These are phyloP conservation scores for Metschnikowia noctiluminum DNA, from an alignment of 805 yeast genomes.

Conservation along the genomic window DNA sequence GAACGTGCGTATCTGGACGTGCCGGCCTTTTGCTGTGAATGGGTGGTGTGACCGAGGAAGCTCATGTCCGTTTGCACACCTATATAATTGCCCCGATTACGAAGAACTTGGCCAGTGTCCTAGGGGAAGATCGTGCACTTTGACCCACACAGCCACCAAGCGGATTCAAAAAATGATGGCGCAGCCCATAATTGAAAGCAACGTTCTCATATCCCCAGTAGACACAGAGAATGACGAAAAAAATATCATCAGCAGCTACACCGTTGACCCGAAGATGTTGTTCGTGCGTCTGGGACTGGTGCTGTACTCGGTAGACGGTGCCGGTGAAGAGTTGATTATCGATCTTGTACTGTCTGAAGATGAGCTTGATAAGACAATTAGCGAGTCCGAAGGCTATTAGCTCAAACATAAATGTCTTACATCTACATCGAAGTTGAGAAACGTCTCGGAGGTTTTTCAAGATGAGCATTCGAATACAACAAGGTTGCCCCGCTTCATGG, in stretches of 20 bases:
- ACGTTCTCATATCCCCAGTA: slow-evolving; percentile 20
- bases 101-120: slow-evolving; percentile 60
- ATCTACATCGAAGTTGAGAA: too few relatives aligned
- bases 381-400: too few relatives aligned
- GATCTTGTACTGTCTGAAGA: slow-evolving; percentile 7
- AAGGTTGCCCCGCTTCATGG: too few relatives aligned
- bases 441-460: too few relatives aligned
- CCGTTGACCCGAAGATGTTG: slow-evolving; percentile 28
- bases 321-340: slow-evolving; percentile 18
- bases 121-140: slow-evolving; percentile 47
- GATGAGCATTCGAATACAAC: neutral
- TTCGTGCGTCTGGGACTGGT: slow-evolving; percentile 15
- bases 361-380: neutral
- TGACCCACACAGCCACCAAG: slow-evolving; percentile 43
- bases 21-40: slow-evolving; percentile 64
- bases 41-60: slow-evolving; percentile 68
- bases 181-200: slow-evolving; percentile 17
- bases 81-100: slow-evolving; percentile 67
- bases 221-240: slow-evolving; percentile 15
- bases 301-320: slow-evolving; percentile 12
- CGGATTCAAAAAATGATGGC: slow-evolving; percentile 27
- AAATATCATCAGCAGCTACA: slow-evolving; percentile 29
- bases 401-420: too few relatives aligned
- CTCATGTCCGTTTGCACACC: slow-evolving; percentile 55
- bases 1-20: slow-evolving; percentile 42